These are phyloP conservation scores for Candida khao-thaluensis DNA, from an alignment of 805 yeast genomes.

Conservation along the genomic window DNA sequence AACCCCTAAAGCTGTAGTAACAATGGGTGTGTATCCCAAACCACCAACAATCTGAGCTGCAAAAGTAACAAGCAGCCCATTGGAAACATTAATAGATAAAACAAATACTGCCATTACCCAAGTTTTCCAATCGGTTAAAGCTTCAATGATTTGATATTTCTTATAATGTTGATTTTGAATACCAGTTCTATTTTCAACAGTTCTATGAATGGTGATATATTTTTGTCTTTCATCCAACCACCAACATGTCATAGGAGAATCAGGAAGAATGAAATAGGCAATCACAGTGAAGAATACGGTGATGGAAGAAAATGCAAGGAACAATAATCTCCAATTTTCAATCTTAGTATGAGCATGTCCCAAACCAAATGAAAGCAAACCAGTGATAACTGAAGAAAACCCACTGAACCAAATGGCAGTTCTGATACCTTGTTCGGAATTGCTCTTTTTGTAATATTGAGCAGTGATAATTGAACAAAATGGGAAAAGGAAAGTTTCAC, in stretches of 20 bases:
- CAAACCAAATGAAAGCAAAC: conserved; percentile 32
- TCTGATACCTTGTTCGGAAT: conserved; percentile 21
- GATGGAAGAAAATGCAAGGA: conserved; percentile 56
- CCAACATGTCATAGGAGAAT: conserved; percentile 34
- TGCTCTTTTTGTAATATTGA: conserved; percentile 21
- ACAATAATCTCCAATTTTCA: conserved; percentile 60
- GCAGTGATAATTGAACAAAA: conserved; percentile 30
- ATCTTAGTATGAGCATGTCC: conserved; percentile 37
- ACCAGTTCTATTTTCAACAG: conserved; percentile 38
- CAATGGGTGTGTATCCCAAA: conserved; percentile 46
- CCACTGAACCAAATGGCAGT: conserved; percentile 39
- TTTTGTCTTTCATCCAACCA: conserved; percentile 36
- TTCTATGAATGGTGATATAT: conserved; percentile 32
- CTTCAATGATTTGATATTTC: conserved; percentile 35
- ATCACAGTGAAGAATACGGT: conserved; percentile 52
- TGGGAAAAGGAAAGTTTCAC: conserved; percentile 35
- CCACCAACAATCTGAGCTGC: conserved; percentile 49
- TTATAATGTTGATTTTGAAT: conserved; percentile 38
- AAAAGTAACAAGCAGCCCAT: conserved; percentile 37
- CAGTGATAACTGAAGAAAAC: conserved; percentile 51
- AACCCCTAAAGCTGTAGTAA: conserved; percentile 50
- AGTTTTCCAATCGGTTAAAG: conserved; percentile 35
- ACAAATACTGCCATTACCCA: conserved; percentile 32
- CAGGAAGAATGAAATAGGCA: conserved; percentile 45
- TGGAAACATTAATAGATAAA: conserved; percentile 30